Base-by-base conservation (phyloP, 352 stramenopile genomes). In the Pythium dissotocum region DNA sequence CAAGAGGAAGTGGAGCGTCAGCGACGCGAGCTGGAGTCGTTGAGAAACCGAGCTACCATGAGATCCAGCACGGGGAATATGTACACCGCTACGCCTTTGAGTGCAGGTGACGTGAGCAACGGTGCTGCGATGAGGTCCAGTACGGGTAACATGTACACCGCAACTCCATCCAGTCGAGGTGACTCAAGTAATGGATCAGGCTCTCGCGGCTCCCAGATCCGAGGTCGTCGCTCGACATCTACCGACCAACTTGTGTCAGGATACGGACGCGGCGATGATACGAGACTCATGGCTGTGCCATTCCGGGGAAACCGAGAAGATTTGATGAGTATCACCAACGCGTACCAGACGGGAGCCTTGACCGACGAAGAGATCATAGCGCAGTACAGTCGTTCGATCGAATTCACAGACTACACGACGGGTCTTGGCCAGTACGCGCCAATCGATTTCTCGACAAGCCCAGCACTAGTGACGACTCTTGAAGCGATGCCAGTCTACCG, bases 401-500 rank as follows among this genome's bases (percentile, higher is more conserved):
- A 80, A 32, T 71, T 83, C 1, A 51, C 76, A 49, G 78, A 83
- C 30, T 67, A 76, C 42, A 71, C 65, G 54, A 58, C 49, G 2
- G 73, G 77, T n/a, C 63, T 86, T 35, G 60, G 67, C 13, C 59
- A 69, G 14, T 88, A 76, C 58, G 77, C 61, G 0, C 65, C 67
- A 0, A 61, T 77, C 4, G 71, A 59, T 4, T 75, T 74, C 61
- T 72, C 76, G 3, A 61, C 58, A 2, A 82, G 74, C 24, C 78
- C 77, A 10, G 67, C 74, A 35, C 65, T 77, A 6, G 62, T 88
- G 53, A 73, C 69, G 10, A 53, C 66, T 10, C 49, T 87, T 18
- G 71, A 85, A 4, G 69, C 62, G 13, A 60, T 65, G 33, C 75
- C 75, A 42, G 61, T 77, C 14, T 84, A 84, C 72, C 78, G 80